Evolutionary conservation across 495 filamentous ascomycete species (phyloP).

Genomic region (Lepraria neglecta): DNA sequence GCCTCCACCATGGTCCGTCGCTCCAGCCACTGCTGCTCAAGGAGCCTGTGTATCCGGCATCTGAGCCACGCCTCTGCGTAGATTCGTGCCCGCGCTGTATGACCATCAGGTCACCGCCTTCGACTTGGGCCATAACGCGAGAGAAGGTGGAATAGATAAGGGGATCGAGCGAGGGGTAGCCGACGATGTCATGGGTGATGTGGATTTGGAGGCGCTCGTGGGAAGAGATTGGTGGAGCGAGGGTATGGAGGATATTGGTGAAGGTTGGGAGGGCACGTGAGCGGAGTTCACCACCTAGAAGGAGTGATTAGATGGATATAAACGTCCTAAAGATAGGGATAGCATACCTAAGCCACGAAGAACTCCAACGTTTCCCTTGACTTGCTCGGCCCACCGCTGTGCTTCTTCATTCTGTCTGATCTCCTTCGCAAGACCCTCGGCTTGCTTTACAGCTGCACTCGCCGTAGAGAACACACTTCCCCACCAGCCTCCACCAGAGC

Average conservation of each 20-base stretch:
- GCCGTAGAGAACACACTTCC: conserved; percentile 68
- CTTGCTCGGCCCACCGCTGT: conserved; percentile 89
- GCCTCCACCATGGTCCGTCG: conserved; percentile 95
- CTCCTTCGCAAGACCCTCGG: conserved; percentile 87
- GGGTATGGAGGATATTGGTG: conserved; percentile 84
- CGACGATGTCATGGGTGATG: conserved; percentile 89
- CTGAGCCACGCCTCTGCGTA: conserved; percentile 56
- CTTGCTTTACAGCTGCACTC: conserved; percentile 82
- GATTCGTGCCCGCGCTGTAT: conserved; percentile 88
- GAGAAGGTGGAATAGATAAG: conserved; percentile 90
- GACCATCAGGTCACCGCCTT: conserved; percentile 94
- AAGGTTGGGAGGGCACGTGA: conserved; percentile 90
- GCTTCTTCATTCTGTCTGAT: conserved; percentile 96
- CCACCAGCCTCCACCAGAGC: conserved; percentile 78
- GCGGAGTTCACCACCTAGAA: conserved; percentile 76
- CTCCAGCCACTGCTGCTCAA: conserved; percentile 58
- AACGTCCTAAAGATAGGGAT: conserved; percentile 9
- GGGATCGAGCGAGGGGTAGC: conserved; percentile 90
- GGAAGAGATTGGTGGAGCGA: conserved; percentile 93
- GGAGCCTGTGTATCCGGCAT: conserved; percentile 53
- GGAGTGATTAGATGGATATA: conserved; percentile 26
- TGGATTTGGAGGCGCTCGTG: conserved; percentile 98
- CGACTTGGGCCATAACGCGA: conserved; percentile 95
- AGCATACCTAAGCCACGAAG: conserved; percentile 69
- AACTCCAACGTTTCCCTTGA: conserved; percentile 83